Conservation (phyloP, 805 yeast species). For the Yamadazyma takamatsuzukensis region DNA sequence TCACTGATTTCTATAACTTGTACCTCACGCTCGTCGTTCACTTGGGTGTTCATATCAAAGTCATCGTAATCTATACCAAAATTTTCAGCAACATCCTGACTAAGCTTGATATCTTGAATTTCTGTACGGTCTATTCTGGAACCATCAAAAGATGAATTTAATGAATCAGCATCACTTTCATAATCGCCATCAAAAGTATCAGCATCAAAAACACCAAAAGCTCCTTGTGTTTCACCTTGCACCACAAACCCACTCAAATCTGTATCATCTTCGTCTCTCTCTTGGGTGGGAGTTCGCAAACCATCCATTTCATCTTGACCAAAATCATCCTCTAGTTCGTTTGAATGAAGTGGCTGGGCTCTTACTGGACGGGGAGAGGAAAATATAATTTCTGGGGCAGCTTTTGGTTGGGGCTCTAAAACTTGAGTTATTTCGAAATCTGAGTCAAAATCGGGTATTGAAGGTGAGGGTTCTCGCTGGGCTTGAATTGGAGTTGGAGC, state of each 20-base stretch:
- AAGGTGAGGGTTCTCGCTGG: too few relatives aligned
- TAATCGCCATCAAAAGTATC: conserved; percentile 1
- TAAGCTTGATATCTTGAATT: conserved; percentile 23
- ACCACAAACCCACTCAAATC: conserved; percentile 26
- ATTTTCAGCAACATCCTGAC: conserved; percentile 32
- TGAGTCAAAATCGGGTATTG: too few relatives aligned
- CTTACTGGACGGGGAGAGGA: too few relatives aligned
- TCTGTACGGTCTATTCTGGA: conserved; percentile 15
- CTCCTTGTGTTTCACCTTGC: conserved; percentile 4
- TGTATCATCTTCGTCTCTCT: conserved; percentile 24
- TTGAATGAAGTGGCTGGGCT: too few relatives aligned
- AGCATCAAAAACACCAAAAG: conserved; percentile 3
- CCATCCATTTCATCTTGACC: conserved; percentile 35
- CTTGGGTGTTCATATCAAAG: conserved; percentile 30
- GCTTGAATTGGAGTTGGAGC: too few relatives aligned
- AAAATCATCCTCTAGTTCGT: conserved; percentile 27
- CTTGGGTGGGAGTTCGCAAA: conserved; percentile 29
- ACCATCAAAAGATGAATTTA: conserved; percentile 2
- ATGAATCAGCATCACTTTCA: conserved; percentile 1
- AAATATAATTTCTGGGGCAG: too few relatives aligned
- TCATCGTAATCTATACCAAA: conserved; percentile 23
- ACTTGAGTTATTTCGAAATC: conserved; percentile 9
- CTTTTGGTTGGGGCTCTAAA: too few relatives aligned
- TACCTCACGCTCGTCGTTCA: conserved; percentile 38
- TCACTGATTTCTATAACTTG: conserved; percentile 35